These are phyloP conservation scores for Daldinia childiae DNA, from an alignment of 495 filamentous ascomycete species.

Conservation along the genomic window DNA sequence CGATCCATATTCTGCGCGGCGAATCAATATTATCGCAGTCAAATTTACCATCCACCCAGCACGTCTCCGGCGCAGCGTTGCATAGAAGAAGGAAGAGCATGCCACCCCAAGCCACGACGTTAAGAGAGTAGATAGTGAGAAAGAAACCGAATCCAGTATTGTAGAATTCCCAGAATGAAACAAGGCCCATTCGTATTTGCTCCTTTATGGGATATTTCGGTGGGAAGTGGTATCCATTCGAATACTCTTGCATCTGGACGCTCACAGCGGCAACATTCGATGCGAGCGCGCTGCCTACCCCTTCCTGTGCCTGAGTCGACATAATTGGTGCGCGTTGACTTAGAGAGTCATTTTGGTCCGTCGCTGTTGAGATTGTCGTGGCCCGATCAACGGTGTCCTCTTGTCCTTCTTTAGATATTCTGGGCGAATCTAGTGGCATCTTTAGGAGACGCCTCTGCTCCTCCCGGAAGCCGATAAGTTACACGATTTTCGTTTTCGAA, in stretches of 20 bases:
- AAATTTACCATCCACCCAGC: conserved; percentile 59
- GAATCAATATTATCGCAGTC: conserved; percentile 78
- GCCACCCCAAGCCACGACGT: conserved; percentile 85
- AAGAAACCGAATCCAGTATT: conserved; percentile 76
- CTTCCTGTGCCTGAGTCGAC: conserved; percentile 19
- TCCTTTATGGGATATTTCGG: conserved; percentile 72
- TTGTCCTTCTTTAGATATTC: conserved; percentile 30
- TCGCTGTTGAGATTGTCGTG: conserved; percentile 36
- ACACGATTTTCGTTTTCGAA: conserved; percentile 1
- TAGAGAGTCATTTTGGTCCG: conserved; percentile 34
- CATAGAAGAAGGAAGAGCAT: conserved; percentile 88
- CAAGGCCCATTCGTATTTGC: conserved; percentile 62
- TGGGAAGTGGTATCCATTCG: conserved; percentile 76
- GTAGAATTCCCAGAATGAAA: conserved; percentile 64
- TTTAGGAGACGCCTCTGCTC: conserved; percentile 16
- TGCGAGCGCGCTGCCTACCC: conserved; percentile 19
- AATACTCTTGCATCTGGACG: conserved; percentile 41
- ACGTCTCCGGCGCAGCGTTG: conserved; percentile 82
- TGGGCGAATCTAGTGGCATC: conserved; percentile 38
- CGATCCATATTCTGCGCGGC: conserved; percentile 80
- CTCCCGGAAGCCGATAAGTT: conserved; percentile 8
- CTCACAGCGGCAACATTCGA: conserved; percentile 23
- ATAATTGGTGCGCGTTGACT: conserved; percentile 28
- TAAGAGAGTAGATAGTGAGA: conserved; percentile 79
- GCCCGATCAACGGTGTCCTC: conserved; percentile 35